These are phyloP conservation scores for Entophlyctis helioformis DNA, from an alignment of 192 early-diverging fungal genomes.

Conservation along the genomic window DNA sequence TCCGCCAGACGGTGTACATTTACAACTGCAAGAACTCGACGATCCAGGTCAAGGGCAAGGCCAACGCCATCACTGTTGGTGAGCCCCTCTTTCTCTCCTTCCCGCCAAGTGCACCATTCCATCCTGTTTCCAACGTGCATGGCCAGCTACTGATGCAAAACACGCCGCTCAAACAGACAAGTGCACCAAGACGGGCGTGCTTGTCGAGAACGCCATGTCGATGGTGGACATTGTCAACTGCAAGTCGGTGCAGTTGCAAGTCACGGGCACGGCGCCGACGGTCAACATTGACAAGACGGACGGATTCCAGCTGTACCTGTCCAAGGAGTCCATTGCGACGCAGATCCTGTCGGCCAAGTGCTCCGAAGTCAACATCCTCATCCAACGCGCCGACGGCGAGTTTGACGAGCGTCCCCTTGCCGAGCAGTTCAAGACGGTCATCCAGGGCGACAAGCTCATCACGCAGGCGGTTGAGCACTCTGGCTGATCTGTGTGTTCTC, in stretches of 20 bases:
- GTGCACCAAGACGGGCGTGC: conserved; percentile 80
- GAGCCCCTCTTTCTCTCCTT: no score
- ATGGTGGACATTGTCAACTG: conserved; percentile 85
- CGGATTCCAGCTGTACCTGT: conserved; percentile 82
- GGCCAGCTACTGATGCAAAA: no score
- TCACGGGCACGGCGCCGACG: conserved; percentile 71
- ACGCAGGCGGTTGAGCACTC: conserved; percentile 79
- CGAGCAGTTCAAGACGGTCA: conserved; percentile 85
- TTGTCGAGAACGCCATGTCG: conserved; percentile 73
- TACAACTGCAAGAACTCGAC: conserved; percentile 88
- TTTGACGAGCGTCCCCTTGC: conserved; percentile 78
- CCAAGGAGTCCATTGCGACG: conserved; percentile 54
- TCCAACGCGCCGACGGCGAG: conserved; percentile 59
- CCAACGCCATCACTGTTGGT: conserved; percentile 83
- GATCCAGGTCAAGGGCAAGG: conserved; percentile 82
- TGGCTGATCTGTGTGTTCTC: no score
- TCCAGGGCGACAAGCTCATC: conserved; percentile 56
- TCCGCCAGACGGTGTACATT: conserved; percentile 86
- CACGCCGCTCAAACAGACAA: conserved; percentile 33
- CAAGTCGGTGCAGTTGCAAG: conserved; percentile 76
- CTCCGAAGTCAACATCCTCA: conserved; percentile 79
- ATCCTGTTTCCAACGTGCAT: no score
- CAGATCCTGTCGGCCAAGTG: conserved; percentile 92
- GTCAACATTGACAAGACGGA: conserved; percentile 88
- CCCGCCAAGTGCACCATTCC: no score